phyloP scores from a whole-genome alignment of 2,329 filamentous ascomycete species.

The Fusarium beomiforme region DNA sequence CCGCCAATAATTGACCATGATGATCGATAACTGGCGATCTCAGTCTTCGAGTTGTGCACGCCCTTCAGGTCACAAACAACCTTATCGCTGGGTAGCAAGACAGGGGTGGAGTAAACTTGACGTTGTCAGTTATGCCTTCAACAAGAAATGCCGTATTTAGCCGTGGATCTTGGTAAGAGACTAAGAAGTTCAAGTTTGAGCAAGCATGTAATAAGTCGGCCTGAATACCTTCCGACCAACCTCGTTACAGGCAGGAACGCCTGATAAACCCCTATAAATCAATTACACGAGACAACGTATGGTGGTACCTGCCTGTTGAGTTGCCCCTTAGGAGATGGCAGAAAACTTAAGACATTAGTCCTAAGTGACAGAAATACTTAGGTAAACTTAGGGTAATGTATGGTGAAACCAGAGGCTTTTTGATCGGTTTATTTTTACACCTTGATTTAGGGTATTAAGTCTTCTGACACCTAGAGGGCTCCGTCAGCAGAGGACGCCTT shows the following conservation, averaged over 20 bases:
- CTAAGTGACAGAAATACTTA: too few relatives aligned
- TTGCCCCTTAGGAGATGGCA: too few relatives aligned
- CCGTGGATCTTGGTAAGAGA: background rate
- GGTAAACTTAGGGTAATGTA: too few relatives aligned
- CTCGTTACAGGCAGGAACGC: background rate
- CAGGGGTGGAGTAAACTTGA: background rate
- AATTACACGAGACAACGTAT: background rate
- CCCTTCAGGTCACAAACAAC: constrained; percentile 17
- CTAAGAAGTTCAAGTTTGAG: background rate
- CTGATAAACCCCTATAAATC: background rate
- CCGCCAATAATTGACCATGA: background rate
- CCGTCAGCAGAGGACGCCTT: background rate
- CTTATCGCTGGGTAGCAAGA: background rate
- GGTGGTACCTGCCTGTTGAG: background rate
- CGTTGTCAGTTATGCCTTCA: background rate
- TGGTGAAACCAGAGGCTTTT: too few relatives aligned
- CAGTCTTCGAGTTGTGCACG: constrained; percentile 14
- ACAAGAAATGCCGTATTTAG: background rate
- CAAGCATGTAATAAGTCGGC: background rate
- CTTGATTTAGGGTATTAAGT: too few relatives aligned
- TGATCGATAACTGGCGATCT: background rate
- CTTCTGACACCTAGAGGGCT: too few relatives aligned
- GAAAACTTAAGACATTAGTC: too few relatives aligned
- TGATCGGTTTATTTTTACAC: too few relatives aligned
- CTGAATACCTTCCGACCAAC: background rate